Percentiles rank a stretch among this genome's conserved stretches.
phyloP scores from a whole-genome alignment of 208 protist genomes.

The Wallacemonas sp. region DNA sequence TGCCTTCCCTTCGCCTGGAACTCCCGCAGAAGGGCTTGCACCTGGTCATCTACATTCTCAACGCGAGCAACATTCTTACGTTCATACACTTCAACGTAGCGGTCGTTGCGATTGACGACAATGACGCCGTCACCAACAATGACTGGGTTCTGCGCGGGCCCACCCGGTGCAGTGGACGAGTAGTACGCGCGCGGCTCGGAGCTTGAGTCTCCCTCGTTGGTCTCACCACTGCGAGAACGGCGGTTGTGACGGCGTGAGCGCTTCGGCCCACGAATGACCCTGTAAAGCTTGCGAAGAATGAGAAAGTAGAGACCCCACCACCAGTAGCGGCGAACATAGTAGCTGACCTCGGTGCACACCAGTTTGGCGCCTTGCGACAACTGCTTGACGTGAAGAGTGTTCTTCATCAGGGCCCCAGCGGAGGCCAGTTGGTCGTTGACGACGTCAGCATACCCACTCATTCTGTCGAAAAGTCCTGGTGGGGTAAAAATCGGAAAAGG shows the following conservation, averaged over 20 bases:
- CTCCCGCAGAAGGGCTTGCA: slow-evolving; percentile 38
- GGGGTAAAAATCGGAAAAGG: too few species aligned
- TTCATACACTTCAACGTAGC: slow-evolving; percentile 65
- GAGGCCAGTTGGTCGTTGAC: slow-evolving; percentile 38
- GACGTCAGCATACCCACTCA: slow-evolving; percentile 20
- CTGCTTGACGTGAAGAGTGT: slow-evolving; percentile 11
- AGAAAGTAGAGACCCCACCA: slow-evolving; percentile 38
- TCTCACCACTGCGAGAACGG: slow-evolving; percentile 1
- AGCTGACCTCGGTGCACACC: slow-evolving; percentile 19
- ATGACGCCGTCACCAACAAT: slow-evolving; percentile 56
- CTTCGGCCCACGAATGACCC: slow-evolving; percentile 14
- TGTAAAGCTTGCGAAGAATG: slow-evolving; percentile 34
- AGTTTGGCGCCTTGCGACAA: slow-evolving; percentile 17
- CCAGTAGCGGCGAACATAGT: slow-evolving; percentile 36
- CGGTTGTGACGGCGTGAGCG: neutral
- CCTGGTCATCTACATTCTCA: slow-evolving; percentile 38
- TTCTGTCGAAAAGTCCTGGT: too few species aligned
- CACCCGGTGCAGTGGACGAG: neutral
- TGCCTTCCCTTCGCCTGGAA: slow-evolving; percentile 17
- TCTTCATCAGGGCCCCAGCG: slow-evolving; percentile 17
- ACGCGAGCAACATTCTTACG: slow-evolving; percentile 37
- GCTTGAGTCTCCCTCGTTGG: neutral
- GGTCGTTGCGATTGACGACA: slow-evolving; percentile 56
- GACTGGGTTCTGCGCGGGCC: slow-evolving; percentile 27
- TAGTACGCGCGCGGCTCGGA: slow-evolving; percentile 8